Base-by-base conservation (phyloP, 2,329 filamentous ascomycete species). In the Didymellaceae sp. region DNA sequence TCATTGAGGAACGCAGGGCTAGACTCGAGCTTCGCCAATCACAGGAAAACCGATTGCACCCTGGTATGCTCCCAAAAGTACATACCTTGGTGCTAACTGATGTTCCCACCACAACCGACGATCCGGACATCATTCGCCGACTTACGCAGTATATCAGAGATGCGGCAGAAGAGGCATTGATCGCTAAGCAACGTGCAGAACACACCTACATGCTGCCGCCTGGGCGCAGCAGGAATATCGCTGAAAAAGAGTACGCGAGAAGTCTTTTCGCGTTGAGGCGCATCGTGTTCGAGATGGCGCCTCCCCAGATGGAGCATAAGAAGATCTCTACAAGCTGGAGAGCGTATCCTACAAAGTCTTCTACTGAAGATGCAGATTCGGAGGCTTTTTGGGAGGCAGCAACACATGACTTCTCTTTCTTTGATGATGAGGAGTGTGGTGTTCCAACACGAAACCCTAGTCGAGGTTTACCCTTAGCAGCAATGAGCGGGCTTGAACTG, bases 131-230 rank as follows among this genome's bases (percentile, higher is more conserved):
- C 6, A 18, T 65, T 11, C 14, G 57, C 4, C 71, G 71, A 9
- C 67, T 86, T 5, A 80, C 78, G 35, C 70, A 76, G 10, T 86
- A 84, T 63, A 80, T 86, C 54, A 78, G 75, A 42, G 76, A 79
- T 33, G 85, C 82, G 58, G 82, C 82, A 11, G 77, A 81, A 45
- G 83, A 86, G 70, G 67, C 77, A 0, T 65, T 76, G 9, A 75
- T 84, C 8, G 82, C 83, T 16, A 75, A 70, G 4, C 74, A 81
- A 10, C 77, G 80, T 58, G 82, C 83, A 2, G 72, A 70, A 26
- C 77, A 79, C n/a, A 81, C 83, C 42, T 86, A 85, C 58, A 77
- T 79, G 1, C 72, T 85, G 2, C 82, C 83, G n/a, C 82, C 83
- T 2, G 83, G 82, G 1, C 75, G 78, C 35, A 76, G 75, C 53